These are phyloP conservation scores for Exophiala sp. DNA, from an alignment of 2,329 filamentous ascomycete genomes.

Conservation along the genomic window DNA sequence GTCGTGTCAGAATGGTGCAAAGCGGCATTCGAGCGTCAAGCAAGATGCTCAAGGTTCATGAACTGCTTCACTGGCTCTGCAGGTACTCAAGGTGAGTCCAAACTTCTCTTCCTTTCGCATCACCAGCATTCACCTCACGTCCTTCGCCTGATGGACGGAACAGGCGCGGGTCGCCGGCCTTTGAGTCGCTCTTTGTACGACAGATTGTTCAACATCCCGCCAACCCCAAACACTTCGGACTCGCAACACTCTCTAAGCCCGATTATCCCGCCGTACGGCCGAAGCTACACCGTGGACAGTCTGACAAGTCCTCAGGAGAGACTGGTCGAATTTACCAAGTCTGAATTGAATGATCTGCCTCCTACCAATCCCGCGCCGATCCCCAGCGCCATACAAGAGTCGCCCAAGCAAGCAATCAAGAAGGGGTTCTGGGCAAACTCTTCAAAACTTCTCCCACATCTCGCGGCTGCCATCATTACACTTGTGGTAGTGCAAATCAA, in stretches of 20 bases:
- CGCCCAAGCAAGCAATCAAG: conserved; percentile 17
- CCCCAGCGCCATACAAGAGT: conserved; percentile 4
- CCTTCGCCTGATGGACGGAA: conserved; percentile 5
- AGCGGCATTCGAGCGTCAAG: conserved; percentile 23
- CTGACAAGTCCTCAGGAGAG: conserved; percentile 6
- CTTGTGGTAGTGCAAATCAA: conserved; percentile 26
- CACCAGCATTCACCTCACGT: background rate
- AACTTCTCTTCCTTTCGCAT: background rate
- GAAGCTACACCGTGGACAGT: conserved; percentile 6
- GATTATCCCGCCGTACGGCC: background rate
- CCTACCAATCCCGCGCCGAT: conserved; percentile 1
- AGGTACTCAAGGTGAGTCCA: background rate
- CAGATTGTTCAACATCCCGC: conserved; percentile 8
- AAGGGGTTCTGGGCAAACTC: conserved; percentile 17
- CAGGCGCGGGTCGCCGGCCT: conserved; percentile 10
- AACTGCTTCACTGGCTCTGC: background rate
- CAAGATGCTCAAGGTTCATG: conserved; percentile 1
- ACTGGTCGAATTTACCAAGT: conserved; percentile 3
- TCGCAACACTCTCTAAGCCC: conserved; percentile 10
- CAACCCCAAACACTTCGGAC: background rate
- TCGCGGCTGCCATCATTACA: conserved; percentile 22
- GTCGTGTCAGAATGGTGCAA: too few species aligned
- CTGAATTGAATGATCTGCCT: conserved; percentile 4
- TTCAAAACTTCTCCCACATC: conserved; percentile 23
- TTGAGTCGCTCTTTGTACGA: conserved; percentile 12